Percentiles rank a stretch among this genome's conserved stretches.
Conservation (phyloP, 1,139 yeast species). For the Magnusiomyces fungicola region DNA sequence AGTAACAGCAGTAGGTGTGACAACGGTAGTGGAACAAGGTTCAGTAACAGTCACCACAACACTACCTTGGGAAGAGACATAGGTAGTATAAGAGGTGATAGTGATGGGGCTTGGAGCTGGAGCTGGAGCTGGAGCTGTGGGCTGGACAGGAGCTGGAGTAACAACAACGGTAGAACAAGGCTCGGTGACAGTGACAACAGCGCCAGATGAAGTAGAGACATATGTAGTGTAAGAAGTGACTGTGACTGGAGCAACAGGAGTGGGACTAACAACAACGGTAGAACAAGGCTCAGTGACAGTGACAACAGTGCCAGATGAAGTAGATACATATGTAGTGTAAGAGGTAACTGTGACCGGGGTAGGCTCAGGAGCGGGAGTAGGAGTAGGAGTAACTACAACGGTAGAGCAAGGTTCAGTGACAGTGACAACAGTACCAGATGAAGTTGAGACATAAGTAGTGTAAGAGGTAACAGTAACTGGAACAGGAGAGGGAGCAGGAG, state of each 20-base stretch:
- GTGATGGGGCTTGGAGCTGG: neutral
- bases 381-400: conserved; percentile 12
- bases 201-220: neutral
- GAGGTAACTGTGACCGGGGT: neutral
- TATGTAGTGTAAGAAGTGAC: neutral
- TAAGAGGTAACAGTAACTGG: neutral
- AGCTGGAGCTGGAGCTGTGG: no score
- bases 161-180: conserved; percentile 11
- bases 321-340: neutral
- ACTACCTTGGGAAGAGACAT: neutral
- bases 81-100: neutral
- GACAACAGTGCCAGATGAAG: neutral
- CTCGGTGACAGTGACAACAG: conserved; percentile 2
- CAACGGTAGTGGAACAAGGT: neutral
- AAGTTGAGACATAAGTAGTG: neutral
- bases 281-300: conserved; percentile 15
- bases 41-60: conserved; percentile 1
- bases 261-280: neutral
- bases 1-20: neutral
- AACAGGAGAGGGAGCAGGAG: neutral
- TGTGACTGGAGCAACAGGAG: neutral
- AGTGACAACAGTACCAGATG: neutral
- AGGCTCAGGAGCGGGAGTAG: neutral
- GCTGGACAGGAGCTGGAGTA: neutral
- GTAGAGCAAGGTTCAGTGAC: conserved; percentile 5